Evolutionary conservation across 805 yeast species (phyloP), one percentile per base, ranked within the genome.

Genomic region (Sugiyamaella marilandica): DNA sequence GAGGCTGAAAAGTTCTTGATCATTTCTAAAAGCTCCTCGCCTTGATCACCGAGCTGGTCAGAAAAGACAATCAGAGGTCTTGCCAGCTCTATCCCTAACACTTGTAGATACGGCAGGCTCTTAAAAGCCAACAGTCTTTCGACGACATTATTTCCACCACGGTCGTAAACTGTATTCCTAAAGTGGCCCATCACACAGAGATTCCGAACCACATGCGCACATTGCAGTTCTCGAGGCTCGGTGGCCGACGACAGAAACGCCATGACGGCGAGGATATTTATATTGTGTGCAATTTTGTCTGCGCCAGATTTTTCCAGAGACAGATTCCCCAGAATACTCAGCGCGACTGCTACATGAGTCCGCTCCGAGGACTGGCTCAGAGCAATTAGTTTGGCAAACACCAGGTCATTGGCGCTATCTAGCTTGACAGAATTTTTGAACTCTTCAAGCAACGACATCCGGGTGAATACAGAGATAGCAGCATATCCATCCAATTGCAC

Each of bases 131-230:
- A 2, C 16, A 59, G 46, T 41, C 53, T 47, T 5, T 45, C 18
- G 9, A 57, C 47, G 19, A 59, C 24, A 3, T 33, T 45, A 5
- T 33, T 11, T 7, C 51, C 56, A 10, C 49, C 58, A 19, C 36
- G 18, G n/a, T 49, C 31, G 11, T 45, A 31, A 8, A 51, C 46
- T 14, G 33, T 31, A 5, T 19, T 8, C 31, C 21, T 26, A 26
- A 36, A 33, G 11, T 46, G 47, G 14, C 21, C 34, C 21, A 16
- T 26, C 10, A 46, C 37, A 2, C 55, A 47, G 1, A 59, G 16
- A 14, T 50, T 55, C 44, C 57, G 48, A 18, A 59, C 45, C 39
- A 59, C 26, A 45, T 59, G 60, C 10, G 51, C 47, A n/a, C 55
- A 47, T 45, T 59, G 62, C 2, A 59, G 51, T 48, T 52, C 56